Base-by-base conservation (phyloP, 352 stramenopile species). In the Phytophthora tentaculata region DNA sequence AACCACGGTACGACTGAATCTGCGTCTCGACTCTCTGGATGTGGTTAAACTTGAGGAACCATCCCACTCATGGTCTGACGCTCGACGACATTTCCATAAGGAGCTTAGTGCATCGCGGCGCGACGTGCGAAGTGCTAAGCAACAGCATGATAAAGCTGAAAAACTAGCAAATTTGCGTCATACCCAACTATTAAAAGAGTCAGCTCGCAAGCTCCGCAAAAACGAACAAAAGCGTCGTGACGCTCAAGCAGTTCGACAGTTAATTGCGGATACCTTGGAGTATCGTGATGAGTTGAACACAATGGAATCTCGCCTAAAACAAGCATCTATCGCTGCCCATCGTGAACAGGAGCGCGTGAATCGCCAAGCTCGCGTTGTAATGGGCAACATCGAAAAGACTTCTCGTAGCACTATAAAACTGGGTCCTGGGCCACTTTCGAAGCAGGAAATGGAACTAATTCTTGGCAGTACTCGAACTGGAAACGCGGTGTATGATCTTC, bases 401-500 rank as follows among this genome's bases (percentile, higher is more conserved):
- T 45, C 47, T 14, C 76, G 75, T 32, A 73, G 79, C 2, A 51
- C 69, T 3, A 58, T 87, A 23, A 47, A 56, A 35, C 41, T 89
- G 9, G 79, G 80, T 0, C 37, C 79, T 6, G 81, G 81, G 0
- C 80, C 80, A 14, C 67, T 84, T 16, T 87, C 79, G 0, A 78
- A 81, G 43, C 70, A 71, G 14, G 78, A 89, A 35, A 74, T 83
- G 5, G 66, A 88, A 39, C 35, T 82, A 29, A 9, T 60, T 5
- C 12, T 57, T 41, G 12, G 24, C 8, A 37, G 48, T 17, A 45
- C 2, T n/a, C 23, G 39, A 50, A 32, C 47, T 48, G 44, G 64
- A 64, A 67, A n/a, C 32, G 67, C 62, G 45, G 76, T 91, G 43
- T 92, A 90, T 56, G 84, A 92, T 65, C 77, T 89, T 8, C 79